Conservation (phyloP, 805 yeast genomes). For the Candida takata region DNA sequence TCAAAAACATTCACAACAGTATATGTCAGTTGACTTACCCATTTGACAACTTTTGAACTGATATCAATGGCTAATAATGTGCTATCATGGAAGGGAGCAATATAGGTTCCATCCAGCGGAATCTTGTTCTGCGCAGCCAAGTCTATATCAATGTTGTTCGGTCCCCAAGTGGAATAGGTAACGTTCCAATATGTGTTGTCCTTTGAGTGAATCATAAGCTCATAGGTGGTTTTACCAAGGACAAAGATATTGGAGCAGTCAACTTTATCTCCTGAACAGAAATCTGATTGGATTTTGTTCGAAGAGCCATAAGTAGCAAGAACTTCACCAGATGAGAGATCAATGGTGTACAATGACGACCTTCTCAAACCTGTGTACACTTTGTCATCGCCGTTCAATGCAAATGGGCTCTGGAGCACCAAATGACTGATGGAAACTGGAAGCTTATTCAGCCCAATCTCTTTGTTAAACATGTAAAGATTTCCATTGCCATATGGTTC, state of each 20-base stretch:
- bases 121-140: constrained; percentile 41
- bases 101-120: constrained; percentile 66
- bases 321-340: constrained; percentile 69
- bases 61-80: constrained; percentile 71
- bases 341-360: constrained; percentile 68
- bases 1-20: constrained; percentile 78
- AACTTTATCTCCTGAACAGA: constrained; percentile 6
- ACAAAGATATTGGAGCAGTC: constrained; percentile 36
- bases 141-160: constrained; percentile 68
- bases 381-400: constrained; percentile 62
- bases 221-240: constrained; percentile 68
- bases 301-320: constrained; percentile 58
- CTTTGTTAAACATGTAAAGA: constrained; percentile 70
- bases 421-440: constrained; percentile 76
- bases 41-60: constrained; percentile 60
- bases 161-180: constrained; percentile 85
- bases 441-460: constrained; percentile 67
- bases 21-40: constrained; percentile 72
- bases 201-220: constrained; percentile 68
- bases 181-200: constrained; percentile 75
- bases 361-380: constrained; percentile 80
- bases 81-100: constrained; percentile 79
- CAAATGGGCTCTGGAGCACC: constrained; percentile 80
- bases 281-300: constrained; percentile 2
- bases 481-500: constrained; percentile 87